phyloP scores from a whole-genome alignment of 106 monocot species.

The Dendrobium chrysotoxum region DNA sequence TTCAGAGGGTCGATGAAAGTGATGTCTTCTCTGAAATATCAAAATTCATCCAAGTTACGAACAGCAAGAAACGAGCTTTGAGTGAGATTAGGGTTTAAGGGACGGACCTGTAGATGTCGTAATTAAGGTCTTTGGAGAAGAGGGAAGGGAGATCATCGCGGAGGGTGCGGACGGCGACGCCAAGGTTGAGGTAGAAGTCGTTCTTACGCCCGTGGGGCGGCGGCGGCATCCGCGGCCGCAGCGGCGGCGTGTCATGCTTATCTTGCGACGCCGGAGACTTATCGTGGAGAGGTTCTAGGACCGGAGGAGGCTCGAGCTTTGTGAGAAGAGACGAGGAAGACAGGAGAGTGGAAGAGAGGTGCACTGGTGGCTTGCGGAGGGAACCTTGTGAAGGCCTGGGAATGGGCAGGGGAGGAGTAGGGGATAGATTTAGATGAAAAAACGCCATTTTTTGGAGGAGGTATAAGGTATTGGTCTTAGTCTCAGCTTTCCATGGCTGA shows the following conservation, averaged over 20 bases:
- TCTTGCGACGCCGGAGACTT: slow-evolving; percentile 3
- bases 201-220: background rate
- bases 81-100: background rate
- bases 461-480: slow-evolving; percentile 4
- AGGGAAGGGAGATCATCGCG: slow-evolving; percentile 72
- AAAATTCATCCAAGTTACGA: background rate
- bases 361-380: slow-evolving; percentile 3
- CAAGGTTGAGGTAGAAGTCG: slow-evolving; percentile 85
- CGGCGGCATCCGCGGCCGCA: background rate
- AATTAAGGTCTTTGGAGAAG: slow-evolving; percentile 75
- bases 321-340: background rate
- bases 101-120: slow-evolving; percentile 75
- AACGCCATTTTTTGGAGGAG: slow-evolving; percentile 32
- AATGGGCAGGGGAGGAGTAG: slow-evolving; percentile 17
- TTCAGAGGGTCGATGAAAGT: slow-evolving; percentile 76
- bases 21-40: slow-evolving; percentile 61
- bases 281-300: slow-evolving; percentile 12
- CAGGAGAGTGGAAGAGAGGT: slow-evolving; percentile 6
- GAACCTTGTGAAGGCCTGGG: slow-evolving; percentile 31
- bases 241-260: background rate
- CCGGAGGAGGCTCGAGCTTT: slow-evolving; percentile 22
- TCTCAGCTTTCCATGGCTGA: slow-evolving; percentile 14
- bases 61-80: background rate
- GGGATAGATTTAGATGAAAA: slow-evolving; percentile 37
- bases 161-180: slow-evolving; percentile 79